phyloP scores from a whole-genome alignment of 768 basidiomycete genomes.

The Tulasnella sp. region DNA sequence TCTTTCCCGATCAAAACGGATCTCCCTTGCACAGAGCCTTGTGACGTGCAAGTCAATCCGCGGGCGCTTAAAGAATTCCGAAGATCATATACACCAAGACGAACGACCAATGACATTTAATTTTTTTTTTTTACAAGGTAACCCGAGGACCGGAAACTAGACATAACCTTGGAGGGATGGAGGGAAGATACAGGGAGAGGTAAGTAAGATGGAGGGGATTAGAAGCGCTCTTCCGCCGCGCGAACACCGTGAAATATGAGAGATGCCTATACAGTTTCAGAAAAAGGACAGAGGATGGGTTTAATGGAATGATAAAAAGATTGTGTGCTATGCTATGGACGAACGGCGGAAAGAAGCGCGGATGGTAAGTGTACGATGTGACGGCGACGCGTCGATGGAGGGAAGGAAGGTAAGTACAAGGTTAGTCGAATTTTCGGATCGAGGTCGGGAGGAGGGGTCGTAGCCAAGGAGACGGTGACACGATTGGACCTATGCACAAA shows the following conservation, averaged over 20 bases:
- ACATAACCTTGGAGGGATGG: background rate
- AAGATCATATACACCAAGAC: background rate
- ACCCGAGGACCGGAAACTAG: background rate
- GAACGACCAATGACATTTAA: background rate
- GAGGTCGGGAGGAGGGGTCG: background rate
- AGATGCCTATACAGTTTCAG: background rate
- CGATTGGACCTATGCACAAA: background rate
- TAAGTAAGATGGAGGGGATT: background rate
- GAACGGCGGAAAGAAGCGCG: slow-evolving; percentile 5
- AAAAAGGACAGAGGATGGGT: background rate
- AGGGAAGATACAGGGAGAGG: background rate
- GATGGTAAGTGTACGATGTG: background rate
- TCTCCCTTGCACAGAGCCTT: background rate
- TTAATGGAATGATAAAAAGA: slow-evolving; percentile 1
- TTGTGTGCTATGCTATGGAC: background rate
- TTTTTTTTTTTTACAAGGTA: background rate
- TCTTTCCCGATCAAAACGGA: background rate
- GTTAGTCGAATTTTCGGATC: background rate
- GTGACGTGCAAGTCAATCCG: background rate
- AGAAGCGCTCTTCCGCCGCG: background rate
- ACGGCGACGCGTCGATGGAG: background rate
- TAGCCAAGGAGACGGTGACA: background rate
- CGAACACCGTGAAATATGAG: background rate
- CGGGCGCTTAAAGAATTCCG: background rate
- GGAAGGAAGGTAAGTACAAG: background rate